phyloP scores from a whole-genome alignment of 306 rosid genomes.

The Sophora flavescens region DNA sequence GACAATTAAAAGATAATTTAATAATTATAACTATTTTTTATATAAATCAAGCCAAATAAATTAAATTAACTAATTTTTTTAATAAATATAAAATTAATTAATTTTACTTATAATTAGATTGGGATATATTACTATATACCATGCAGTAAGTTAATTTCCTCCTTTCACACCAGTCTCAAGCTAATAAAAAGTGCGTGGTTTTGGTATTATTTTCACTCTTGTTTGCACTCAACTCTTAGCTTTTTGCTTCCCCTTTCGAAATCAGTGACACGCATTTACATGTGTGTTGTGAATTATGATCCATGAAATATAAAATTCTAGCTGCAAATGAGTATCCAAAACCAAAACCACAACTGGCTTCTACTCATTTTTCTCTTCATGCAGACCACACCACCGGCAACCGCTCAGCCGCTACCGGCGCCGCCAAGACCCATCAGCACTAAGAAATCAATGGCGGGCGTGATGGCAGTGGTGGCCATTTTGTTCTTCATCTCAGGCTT shows the following conservation, averaged over 20 bases:
- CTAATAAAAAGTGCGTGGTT: too few species aligned
- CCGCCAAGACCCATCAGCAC: neutral
- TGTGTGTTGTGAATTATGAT: neutral
- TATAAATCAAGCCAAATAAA: too few species aligned
- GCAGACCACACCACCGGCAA: conserved; percentile 14
- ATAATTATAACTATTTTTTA: too few species aligned
- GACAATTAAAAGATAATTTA: too few species aligned
- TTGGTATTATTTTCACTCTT: neutral
- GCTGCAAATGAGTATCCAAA: conserved; percentile 23
- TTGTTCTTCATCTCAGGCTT: conserved; percentile 64
- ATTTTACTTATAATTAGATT: too few species aligned
- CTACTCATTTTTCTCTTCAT: conserved; percentile 2
- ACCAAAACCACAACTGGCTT: neutral
- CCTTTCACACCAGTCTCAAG: neutral
- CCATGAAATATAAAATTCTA: neutral
- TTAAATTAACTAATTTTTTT: too few species aligned
- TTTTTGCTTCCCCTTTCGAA: too few species aligned
- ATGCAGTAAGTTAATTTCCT: neutral
- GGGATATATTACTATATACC: too few species aligned
- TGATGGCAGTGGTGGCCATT: conserved; percentile 52
- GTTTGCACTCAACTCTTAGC: neutral
- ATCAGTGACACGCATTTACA: neutral
- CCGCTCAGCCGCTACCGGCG: conserved; percentile 38
- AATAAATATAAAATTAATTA: too few species aligned
- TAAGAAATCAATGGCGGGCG: conserved; percentile 48